Conservation (phyloP, 2,329 filamentous ascomycete genomes). For the Drechslerella stenobrocha region DNA sequence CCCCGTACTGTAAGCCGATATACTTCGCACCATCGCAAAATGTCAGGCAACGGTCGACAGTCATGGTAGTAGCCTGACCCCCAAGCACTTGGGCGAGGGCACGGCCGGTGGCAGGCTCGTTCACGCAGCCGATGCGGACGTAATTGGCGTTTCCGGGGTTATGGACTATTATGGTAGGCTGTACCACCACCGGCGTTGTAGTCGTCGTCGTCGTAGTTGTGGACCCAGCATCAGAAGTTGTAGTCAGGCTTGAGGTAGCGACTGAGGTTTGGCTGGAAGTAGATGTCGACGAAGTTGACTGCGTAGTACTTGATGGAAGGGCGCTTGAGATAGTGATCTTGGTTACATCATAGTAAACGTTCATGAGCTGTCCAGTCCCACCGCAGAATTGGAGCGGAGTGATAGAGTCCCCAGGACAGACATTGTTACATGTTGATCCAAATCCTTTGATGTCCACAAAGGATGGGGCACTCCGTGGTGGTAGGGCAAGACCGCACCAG, state of each 20-base stretch:
- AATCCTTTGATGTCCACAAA: constrained; percentile 32
- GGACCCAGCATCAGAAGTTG: no score
- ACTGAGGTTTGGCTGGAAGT: no score
- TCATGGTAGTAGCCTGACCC: constrained; percentile 36
- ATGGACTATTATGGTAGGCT: no score
- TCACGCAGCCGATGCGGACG: constrained; percentile 51
- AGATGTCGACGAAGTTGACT: constrained; percentile 46
- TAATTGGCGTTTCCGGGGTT: constrained; percentile 53
- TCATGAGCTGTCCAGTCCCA: constrained; percentile 31
- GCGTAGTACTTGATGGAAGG: constrained; percentile 23
- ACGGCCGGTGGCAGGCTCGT: constrained; percentile 28
- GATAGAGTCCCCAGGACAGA: constrained; percentile 55
- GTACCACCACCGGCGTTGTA: no score
- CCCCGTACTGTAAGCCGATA: constrained; percentile 49
- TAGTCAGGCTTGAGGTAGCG: no score
- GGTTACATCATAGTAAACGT: constrained; percentile 34
- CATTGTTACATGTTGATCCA: constrained; percentile 53
- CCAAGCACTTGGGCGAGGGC: no score
- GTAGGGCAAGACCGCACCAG: constrained; percentile 50
- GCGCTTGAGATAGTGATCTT: constrained; percentile 13
- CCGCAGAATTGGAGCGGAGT: constrained; percentile 41
- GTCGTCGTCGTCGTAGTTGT: no score
- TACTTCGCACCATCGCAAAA: constrained; percentile 22
- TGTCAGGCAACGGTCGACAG: constrained; percentile 43
- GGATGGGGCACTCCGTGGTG: constrained; percentile 17